phyloP scores from a whole-genome alignment of 495 filamentous ascomycete genomes.

The Aspergillus cristatus region DNA sequence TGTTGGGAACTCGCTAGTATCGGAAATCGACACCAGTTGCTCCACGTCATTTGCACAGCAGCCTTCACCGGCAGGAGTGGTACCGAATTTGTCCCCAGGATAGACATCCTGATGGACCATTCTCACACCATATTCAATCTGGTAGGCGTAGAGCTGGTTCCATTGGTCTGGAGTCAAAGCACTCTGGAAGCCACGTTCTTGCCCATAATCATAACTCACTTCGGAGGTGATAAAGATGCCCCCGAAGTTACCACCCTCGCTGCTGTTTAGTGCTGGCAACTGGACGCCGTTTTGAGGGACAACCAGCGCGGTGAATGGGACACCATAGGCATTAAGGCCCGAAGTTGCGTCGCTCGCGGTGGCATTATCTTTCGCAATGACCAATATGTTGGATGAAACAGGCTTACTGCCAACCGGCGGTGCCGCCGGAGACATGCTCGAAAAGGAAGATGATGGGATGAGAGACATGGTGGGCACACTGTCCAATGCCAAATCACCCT shows the following conservation, averaged over 20 bases:
- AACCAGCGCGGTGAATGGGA: slow-evolving; percentile 45
- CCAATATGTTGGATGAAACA: slow-evolving; percentile 41
- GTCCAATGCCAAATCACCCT: too few relatives aligned
- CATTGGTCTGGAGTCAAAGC: slow-evolving; percentile 49
- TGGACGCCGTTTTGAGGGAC: slow-evolving; percentile 43
- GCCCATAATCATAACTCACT: slow-evolving; percentile 46
- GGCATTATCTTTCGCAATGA: slow-evolving; percentile 45
- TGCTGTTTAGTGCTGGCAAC: slow-evolving; percentile 43
- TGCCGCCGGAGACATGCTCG: slow-evolving; percentile 15
- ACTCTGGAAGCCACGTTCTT: slow-evolving; percentile 34
- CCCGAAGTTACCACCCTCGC: slow-evolving; percentile 43
- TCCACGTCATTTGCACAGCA: slow-evolving; percentile 43
- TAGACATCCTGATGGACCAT: slow-evolving; percentile 54
- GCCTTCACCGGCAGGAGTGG: slow-evolving; percentile 25
- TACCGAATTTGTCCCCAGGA: slow-evolving; percentile 43
- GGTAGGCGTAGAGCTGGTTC: slow-evolving; percentile 48
- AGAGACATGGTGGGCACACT: slow-evolving; percentile 16
- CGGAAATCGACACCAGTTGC: slow-evolving; percentile 42
- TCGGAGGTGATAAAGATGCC: slow-evolving; percentile 49
- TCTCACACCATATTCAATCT: slow-evolving; percentile 46
- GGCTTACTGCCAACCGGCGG: slow-evolving; percentile 13
- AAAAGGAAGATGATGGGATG: slow-evolving; percentile 9
- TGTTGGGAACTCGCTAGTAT: slow-evolving; percentile 38
- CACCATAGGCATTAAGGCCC: slow-evolving; percentile 52
- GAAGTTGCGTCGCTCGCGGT: slow-evolving; percentile 38